phyloP scores from a whole-genome alignment of 1,284 basidiomycete genomes.

The Apiotrichum siamense region DNA sequence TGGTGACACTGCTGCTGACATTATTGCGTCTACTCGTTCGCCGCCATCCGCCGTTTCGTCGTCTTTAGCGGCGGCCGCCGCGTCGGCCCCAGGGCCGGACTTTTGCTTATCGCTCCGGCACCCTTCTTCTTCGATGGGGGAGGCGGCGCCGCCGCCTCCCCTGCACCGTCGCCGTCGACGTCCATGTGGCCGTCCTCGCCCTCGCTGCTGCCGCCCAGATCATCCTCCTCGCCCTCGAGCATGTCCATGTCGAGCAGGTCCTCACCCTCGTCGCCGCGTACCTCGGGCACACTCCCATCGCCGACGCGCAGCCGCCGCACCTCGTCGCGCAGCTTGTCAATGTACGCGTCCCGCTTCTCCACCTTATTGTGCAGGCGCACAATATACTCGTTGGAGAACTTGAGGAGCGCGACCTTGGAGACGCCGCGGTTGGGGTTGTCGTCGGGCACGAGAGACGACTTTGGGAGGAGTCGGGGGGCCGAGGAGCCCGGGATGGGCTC shows the following conservation, averaged over 20 bases:
- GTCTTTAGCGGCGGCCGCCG: neutral
- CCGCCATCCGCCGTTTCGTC: neutral
- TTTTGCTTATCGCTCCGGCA: neutral
- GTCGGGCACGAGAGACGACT: conserved; percentile 59
- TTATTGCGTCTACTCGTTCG: neutral
- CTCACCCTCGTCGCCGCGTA: conserved; percentile 33
- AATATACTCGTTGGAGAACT: conserved; percentile 84
- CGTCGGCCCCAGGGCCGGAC: conserved; percentile 3
- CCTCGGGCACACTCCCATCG: conserved; percentile 19
- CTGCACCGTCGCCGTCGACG: conserved; percentile 11
- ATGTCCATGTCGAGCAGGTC: conserved; percentile 39
- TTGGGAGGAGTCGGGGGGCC: conserved; percentile 76
- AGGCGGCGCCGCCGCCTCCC: neutral
- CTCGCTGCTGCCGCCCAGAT: conserved; percentile 24
- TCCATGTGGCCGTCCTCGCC: conserved; percentile 44
- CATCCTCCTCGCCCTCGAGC: conserved; percentile 32
- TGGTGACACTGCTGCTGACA: too few species aligned
- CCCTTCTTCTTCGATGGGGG: neutral
- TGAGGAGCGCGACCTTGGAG: conserved; percentile 84
- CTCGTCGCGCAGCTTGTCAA: conserved; percentile 63
- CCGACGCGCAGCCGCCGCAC: conserved; percentile 56
- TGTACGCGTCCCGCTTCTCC: conserved; percentile 75
- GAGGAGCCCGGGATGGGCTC: conserved; percentile 72
- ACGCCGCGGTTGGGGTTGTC: conserved; percentile 92
- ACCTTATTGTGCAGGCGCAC: conserved; percentile 68